Evolutionary conservation across 2,329 filamentous ascomycete species (phyloP).

Genomic region (Penicillium digitatum): DNA sequence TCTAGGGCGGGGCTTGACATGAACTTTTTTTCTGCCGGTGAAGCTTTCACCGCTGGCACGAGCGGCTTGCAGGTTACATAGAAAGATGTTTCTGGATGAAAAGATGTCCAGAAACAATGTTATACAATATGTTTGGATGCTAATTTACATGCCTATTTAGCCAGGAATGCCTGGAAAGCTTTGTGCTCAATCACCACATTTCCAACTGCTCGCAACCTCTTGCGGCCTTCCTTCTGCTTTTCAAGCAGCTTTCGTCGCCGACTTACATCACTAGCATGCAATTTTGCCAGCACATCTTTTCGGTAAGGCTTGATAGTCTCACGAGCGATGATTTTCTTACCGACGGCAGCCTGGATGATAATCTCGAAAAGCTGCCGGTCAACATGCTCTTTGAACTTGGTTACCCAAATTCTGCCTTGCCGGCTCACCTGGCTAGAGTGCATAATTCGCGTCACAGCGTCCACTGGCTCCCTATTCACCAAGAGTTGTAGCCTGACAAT

Average conservation of each 20-base stretch:
- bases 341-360: constrained; percentile 85
- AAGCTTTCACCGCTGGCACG: constrained; percentile 16
- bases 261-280: constrained; percentile 85
- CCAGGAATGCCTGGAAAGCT: constrained; percentile 89
- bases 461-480: constrained; percentile 89
- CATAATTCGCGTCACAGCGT: constrained; percentile 87
- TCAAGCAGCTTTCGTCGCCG: constrained; percentile 82
- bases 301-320: constrained; percentile 96
- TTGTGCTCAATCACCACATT: constrained; percentile 96
- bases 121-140: constrained; percentile 5
- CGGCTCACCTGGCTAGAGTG: constrained; percentile 77
- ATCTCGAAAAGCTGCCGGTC: constrained; percentile 97
- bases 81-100: neutral
- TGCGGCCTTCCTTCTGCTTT: constrained; percentile 93
- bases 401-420: constrained; percentile 81
- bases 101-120: neutral
- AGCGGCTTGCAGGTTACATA: neutral
- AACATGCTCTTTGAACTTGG: constrained; percentile 95
- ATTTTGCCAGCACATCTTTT: constrained; percentile 88
- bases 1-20: constrained; percentile 25
- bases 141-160: constrained; percentile 55
- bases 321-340: constrained; percentile 76
- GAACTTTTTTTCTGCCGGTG: constrained; percentile 30
- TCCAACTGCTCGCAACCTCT: constrained; percentile 70
- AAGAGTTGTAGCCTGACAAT: constrained; percentile 87